A percentile compares a stretch with the other conserved stretches of the same genome.
These are phyloP conservation scores for Micractinium sp. DNA, from an alignment of 139 green algal genomes.

Conservation along the genomic window DNA sequence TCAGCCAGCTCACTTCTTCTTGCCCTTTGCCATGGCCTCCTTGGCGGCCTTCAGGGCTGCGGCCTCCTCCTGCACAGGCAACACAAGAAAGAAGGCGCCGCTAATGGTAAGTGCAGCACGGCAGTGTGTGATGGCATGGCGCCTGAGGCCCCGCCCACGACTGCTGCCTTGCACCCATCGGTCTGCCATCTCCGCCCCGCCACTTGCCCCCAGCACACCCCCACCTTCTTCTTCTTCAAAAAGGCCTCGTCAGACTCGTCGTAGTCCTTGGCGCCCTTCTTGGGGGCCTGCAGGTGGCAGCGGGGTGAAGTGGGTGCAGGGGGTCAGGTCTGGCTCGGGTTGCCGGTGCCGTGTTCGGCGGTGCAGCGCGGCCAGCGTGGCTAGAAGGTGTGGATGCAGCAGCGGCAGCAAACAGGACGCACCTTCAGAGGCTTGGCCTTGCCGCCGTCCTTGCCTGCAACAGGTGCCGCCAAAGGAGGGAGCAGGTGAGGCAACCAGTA, in stretches of 20 bases:
- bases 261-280: slow-evolving; percentile 30
- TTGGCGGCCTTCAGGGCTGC: slow-evolving; percentile 46
- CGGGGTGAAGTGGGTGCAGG: neutral
- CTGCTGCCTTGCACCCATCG: neutral
- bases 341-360: neutral
- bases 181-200: neutral
- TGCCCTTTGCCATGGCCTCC: slow-evolving; percentile 47
- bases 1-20: slow-evolving; percentile 49
- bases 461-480: too few species aligned
- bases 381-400: neutral
- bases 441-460: slow-evolving; percentile 46
- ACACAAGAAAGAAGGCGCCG: neutral
- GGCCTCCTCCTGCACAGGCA: slow-evolving; percentile 36
- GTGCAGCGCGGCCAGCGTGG: neutral
- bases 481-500: neutral
- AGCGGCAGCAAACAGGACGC: neutral
- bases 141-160: neutral
- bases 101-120: neutral
- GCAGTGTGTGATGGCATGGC: neutral
- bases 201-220: neutral
- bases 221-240: slow-evolving; percentile 55
- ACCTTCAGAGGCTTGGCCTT: slow-evolving; percentile 44
- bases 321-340: neutral
- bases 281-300: slow-evolving; percentile 18
- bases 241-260: slow-evolving; percentile 52